Percentiles rank a stretch among this genome's conserved stretches.
These are phyloP conservation scores for Rhodotorula diobovata DNA, from an alignment of 768 basidiomycete species.

Conservation along the genomic window DNA sequence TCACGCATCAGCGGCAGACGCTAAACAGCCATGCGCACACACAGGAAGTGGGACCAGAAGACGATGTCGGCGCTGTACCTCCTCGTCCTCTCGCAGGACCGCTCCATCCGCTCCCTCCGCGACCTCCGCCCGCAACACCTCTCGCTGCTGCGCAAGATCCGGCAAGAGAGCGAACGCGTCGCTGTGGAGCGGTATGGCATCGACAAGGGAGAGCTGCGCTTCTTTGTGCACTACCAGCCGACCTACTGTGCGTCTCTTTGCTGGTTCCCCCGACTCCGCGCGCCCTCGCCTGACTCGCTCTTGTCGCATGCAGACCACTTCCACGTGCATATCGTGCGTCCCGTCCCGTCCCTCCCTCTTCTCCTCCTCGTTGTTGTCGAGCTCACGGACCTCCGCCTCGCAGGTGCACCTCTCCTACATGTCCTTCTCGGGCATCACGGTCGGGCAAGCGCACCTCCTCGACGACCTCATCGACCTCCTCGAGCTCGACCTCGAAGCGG, in stretches of 20 bases:
- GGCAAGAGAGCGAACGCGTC: conserved; percentile 54
- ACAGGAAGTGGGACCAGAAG: conserved; percentile 78
- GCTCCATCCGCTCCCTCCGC: conserved; percentile 64
- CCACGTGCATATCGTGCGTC: conserved; percentile 41
- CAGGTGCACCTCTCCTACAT: conserved; percentile 65
- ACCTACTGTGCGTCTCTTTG: conserved; percentile 71
- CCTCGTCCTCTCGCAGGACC: conserved; percentile 65
- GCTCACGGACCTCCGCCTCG: background rate
- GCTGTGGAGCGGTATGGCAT: conserved; percentile 66
- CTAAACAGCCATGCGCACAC: background rate
- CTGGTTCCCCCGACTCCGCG: background rate
- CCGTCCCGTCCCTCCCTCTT: background rate
- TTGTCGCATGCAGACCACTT: conserved; percentile 38
- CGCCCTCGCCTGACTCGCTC: background rate
- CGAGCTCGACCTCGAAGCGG: conserved; percentile 23
- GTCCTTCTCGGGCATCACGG: conserved; percentile 63
- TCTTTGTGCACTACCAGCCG: conserved; percentile 93
- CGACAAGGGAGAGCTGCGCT: conserved; percentile 58
- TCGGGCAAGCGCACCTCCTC: conserved; percentile 87
- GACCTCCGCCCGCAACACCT: conserved; percentile 68
- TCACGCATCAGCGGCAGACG: too few relatives aligned
- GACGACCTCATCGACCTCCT: conserved; percentile 71
- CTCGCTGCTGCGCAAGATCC: conserved; percentile 63
- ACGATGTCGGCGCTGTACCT: conserved; percentile 78
- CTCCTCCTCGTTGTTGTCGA: too few relatives aligned